Conservation (phyloP, 108 stramenopile species). For the Bacterosira constricta region DNA sequence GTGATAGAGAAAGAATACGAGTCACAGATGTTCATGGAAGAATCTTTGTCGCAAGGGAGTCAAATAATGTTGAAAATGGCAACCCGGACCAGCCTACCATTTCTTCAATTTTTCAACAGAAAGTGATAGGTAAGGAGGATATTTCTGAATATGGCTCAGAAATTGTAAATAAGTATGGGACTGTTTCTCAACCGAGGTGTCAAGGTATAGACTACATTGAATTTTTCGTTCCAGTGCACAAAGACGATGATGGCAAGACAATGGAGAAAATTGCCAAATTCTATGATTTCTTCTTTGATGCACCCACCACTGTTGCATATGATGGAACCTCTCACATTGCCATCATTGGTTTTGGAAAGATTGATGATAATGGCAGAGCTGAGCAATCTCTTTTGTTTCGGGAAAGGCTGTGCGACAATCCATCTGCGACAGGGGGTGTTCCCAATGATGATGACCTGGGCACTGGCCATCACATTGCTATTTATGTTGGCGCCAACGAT, state of each 20-base stretch:
- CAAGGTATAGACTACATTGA: slow-evolving; percentile 60
- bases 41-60: slow-evolving; percentile 24
- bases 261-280: slow-evolving; percentile 52
- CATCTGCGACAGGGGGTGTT: not conserved
- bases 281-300: slow-evolving; percentile 61
- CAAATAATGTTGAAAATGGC: slow-evolving; percentile 14
- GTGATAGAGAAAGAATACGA: slow-evolving; percentile 18
- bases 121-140: not conserved
- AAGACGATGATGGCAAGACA: slow-evolving; percentile 16
- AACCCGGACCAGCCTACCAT: slow-evolving; percentile 6
- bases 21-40: slow-evolving; percentile 40
- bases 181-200: not conserved
- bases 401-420: slow-evolving; percentile 16
- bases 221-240: slow-evolving; percentile 34
- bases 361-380: slow-evolving; percentile 41
- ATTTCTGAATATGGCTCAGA: slow-evolving; percentile 4
- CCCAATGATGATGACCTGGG: slow-evolving; percentile 6
- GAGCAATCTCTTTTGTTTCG: slow-evolving; percentile 54
- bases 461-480: slow-evolving; percentile 56
- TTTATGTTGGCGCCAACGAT: slow-evolving; percentile 51
- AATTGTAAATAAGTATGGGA: slow-evolving; percentile 22
- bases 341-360: slow-evolving; percentile 56
- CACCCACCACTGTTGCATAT: slow-evolving; percentile 40
- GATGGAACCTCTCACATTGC: slow-evolving; percentile 26
- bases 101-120: not conserved